phyloP scores from a whole-genome alignment of 495 filamentous ascomycete genomes.

The Talaromyces proteolyticus region DNA sequence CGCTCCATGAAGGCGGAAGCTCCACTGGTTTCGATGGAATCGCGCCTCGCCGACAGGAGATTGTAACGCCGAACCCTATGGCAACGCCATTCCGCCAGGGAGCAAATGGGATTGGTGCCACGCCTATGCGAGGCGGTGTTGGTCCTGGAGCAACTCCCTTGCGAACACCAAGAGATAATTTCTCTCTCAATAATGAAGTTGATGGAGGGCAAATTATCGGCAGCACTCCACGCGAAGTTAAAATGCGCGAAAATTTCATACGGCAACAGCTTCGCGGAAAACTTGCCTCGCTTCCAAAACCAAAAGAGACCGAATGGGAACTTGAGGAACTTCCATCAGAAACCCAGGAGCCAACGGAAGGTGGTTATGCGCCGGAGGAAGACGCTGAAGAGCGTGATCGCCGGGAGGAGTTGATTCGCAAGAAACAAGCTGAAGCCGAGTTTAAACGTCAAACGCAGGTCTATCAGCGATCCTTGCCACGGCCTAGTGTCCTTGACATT shows the following conservation, averaged over 20 bases:
- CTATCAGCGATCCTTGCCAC: constrained; percentile 76
- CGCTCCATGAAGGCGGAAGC: constrained; percentile 70
- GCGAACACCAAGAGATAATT: constrained; percentile 84
- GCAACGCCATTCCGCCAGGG: constrained; percentile 80
- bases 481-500: constrained; percentile 68
- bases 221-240: constrained; percentile 73
- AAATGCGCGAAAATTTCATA: constrained; percentile 63
- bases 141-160: constrained; percentile 78
- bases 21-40: constrained; percentile 88
- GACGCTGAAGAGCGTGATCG: constrained; percentile 81
- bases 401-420: constrained; percentile 57
- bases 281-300: constrained; percentile 81
- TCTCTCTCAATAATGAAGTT: constrained; percentile 70
- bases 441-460: constrained; percentile 83
- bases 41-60: constrained; percentile 70
- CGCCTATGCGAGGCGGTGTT: constrained; percentile 52
- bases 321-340: constrained; percentile 84
- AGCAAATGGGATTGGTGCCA: constrained; percentile 64
- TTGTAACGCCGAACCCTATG: constrained; percentile 90
- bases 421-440: constrained; percentile 70
- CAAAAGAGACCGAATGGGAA: constrained; percentile 87
- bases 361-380: constrained; percentile 58
- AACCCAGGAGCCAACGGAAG: constrained; percentile 52
- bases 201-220: constrained; percentile 58
- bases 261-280: constrained; percentile 61